Evolutionary conservation across 2,329 filamentous ascomycete genomes (phyloP).

Genomic region (Rhexocercosporidium sp.): DNA sequence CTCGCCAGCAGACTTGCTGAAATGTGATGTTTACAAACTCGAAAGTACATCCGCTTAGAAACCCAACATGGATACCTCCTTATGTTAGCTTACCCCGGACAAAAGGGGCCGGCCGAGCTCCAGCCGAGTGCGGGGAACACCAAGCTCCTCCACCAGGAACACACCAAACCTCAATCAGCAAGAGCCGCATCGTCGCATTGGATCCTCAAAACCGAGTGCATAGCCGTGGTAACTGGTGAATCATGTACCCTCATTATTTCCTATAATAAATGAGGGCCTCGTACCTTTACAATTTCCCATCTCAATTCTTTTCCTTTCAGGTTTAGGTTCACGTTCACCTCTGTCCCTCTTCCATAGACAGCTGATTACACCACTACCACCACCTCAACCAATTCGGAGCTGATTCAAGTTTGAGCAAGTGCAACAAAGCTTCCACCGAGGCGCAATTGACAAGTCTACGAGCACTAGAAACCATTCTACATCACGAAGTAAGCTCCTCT

Average conservation of each 20-base stretch:
- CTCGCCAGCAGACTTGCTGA: not conserved
- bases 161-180: not conserved
- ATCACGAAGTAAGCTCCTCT: not conserved
- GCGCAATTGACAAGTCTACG: not conserved
- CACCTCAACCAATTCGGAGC: not conserved
- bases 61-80: too few species aligned
- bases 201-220: not conserved
- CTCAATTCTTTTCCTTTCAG: not conserved
- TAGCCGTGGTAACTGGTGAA: not conserved
- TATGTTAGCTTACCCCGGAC: too few species aligned
- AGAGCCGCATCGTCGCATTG: not conserved
- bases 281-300: not conserved
- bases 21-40: not conserved
- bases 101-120: not conserved
- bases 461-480: not conserved
- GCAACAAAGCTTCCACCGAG: not conserved
- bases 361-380: not conserved
- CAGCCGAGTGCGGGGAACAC: not conserved
- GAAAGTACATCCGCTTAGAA: not conserved
- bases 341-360: not conserved
- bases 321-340: not conserved
- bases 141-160: not conserved
- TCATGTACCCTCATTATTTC: not conserved
- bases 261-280: not conserved
- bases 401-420: conserved; percentile 8